These are phyloP conservation scores for Diaporthe citriasiana DNA, from an alignment of 2,329 filamentous ascomycete species.

Conservation along the genomic window DNA sequence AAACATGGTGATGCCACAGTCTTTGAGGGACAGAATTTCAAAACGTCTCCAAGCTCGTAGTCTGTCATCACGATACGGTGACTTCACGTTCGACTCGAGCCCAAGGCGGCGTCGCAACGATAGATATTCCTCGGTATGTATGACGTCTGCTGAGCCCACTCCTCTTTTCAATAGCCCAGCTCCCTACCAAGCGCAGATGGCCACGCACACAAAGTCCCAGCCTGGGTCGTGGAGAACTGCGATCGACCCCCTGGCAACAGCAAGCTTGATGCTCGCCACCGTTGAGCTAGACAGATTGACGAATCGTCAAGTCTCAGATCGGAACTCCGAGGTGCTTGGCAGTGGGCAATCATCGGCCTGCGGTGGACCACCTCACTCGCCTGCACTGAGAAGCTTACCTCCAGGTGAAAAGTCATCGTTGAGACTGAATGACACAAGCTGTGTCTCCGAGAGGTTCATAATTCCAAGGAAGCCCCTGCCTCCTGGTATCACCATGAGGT, in stretches of 20 bases:
- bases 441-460: neutral
- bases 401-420: neutral
- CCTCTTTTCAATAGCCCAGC: neutral
- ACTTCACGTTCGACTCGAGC: neutral
- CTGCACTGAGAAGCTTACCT: neutral
- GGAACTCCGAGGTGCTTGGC: neutral
- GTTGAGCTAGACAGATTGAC: conserved; percentile 6
- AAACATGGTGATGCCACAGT: neutral
- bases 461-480: neutral
- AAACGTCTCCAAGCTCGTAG: neutral
- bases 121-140: conserved; percentile 13
- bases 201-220: neutral
- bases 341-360: neutral
- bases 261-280: neutral
- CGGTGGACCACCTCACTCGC: no score
- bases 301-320: neutral
- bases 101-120: neutral
- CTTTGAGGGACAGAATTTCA: conserved; percentile 14
- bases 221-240: neutral
- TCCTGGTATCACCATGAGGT: neutral
- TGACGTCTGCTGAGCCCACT: conserved; percentile 23
- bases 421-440: neutral
- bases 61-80: conserved; percentile 1
- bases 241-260: conserved; percentile 11
- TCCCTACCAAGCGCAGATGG: neutral